Percentiles rank a stretch among this genome's conserved stretches.
Evolutionary conservation across 768 basidiomycete genomes (phyloP).

Genomic region (Termitomyces sp.): DNA sequence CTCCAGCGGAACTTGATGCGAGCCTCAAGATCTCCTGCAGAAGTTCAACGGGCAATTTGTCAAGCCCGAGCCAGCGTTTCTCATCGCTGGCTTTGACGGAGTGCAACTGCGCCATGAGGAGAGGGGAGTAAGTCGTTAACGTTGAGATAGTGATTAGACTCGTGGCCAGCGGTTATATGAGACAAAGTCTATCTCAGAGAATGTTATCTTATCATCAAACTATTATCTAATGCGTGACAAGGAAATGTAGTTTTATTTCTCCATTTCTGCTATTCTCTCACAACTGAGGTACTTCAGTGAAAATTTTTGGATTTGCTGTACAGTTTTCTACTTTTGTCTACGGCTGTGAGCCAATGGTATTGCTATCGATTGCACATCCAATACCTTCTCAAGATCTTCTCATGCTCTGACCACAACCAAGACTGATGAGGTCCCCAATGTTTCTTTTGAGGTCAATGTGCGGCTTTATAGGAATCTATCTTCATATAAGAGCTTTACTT

Average conservation of each 20-base stretch:
- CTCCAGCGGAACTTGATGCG: slow-evolving; percentile 4
- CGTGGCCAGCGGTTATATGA: too few relatives aligned
- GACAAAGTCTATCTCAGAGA: too few relatives aligned
- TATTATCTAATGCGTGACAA: neutral
- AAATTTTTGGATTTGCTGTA: neutral
- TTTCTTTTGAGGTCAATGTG: neutral
- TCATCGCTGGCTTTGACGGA: neutral
- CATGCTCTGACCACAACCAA: neutral
- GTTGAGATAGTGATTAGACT: neutral
- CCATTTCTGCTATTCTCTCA: neutral
- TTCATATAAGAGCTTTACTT: neutral
- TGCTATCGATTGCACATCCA: neutral
- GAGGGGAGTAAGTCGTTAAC: neutral
- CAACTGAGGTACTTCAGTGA: neutral
- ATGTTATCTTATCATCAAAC: neutral
- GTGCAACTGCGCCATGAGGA: neutral
- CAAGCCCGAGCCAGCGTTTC: neutral
- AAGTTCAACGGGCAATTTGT: slow-evolving; percentile 8
- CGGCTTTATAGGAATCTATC: neutral
- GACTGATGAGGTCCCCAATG: slow-evolving; percentile 11
- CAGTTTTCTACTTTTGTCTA: neutral
- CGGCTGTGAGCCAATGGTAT: neutral
- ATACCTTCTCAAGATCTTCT: neutral
- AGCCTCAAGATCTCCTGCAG: slow-evolving; percentile 12
- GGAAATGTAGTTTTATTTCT: neutral